These are phyloP conservation scores for Cladochytrium replicatum DNA, from an alignment of 192 early-diverging fungal species.

Conservation along the genomic window DNA sequence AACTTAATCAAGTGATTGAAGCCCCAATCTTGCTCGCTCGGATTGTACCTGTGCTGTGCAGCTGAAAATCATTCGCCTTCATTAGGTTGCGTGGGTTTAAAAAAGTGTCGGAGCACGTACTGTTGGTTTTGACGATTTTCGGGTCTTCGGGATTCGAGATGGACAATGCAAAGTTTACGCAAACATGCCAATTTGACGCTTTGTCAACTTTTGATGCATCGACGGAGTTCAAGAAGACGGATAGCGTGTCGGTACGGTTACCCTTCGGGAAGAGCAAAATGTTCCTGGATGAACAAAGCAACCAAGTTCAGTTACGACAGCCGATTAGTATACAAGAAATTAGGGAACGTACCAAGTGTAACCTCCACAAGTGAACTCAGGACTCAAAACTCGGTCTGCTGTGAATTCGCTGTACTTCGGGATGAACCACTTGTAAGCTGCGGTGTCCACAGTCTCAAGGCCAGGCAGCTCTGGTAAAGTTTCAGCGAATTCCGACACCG, in stretches of 20 bases:
- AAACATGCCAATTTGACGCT: slow-evolving; percentile 63
- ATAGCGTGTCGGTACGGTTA: slow-evolving; percentile 60
- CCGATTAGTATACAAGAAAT: not conserved
- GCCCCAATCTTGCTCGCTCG: slow-evolving; percentile 87
- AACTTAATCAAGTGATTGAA: slow-evolving; percentile 70
- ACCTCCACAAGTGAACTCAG: slow-evolving; percentile 28
- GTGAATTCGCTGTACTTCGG: slow-evolving; percentile 11
- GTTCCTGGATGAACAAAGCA: slow-evolving; percentile 44
- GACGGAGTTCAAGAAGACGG: slow-evolving; percentile 80
- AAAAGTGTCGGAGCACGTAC: too few species aligned
- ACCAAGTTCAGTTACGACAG: not conserved
- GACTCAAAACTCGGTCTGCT: slow-evolving; percentile 23
- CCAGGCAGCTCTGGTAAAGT: not conserved
- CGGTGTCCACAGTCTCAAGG: slow-evolving; percentile 8
- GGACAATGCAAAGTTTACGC: slow-evolving; percentile 71
- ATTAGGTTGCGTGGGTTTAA: too few species aligned
- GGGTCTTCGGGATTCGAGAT: slow-evolving; percentile 67
- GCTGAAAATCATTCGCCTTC: too few species aligned
- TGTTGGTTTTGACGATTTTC: slow-evolving; percentile 45
- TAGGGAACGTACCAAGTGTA: slow-evolving; percentile 23
- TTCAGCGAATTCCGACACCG: not conserved
- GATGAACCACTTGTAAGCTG: slow-evolving; percentile 26
- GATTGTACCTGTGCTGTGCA: slow-evolving; percentile 74
- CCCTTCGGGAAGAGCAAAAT: slow-evolving; percentile 85
- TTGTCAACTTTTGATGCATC: slow-evolving; percentile 49